These are phyloP conservation scores for Calendula officinalis DNA, from an alignment of 129 eudicot species.

Conservation along the genomic window DNA sequence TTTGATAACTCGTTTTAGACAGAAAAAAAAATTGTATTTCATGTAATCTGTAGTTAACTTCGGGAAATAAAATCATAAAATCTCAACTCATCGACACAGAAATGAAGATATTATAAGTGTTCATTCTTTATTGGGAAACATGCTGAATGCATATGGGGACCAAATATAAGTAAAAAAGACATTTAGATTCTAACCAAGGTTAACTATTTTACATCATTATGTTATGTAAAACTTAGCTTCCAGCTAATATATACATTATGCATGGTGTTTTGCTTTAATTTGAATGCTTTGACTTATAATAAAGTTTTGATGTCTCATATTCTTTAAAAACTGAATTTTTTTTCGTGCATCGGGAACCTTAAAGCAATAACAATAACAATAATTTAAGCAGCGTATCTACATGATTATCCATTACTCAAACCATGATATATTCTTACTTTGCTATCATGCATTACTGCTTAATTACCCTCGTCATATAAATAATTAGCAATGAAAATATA, in stretches of 20 bases:
- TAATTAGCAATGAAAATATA: no score
- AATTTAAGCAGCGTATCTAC: conserved; percentile 20
- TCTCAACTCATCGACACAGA: background rate
- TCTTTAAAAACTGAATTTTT: conserved; percentile 20
- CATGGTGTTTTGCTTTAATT: conserved; percentile 23
- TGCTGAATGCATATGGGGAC: conserved; percentile 21
- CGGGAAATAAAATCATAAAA: background rate
- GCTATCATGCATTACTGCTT: conserved; percentile 4
- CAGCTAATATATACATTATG: conserved; percentile 33
- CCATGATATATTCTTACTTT: conserved; percentile 8
- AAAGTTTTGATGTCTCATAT: conserved; percentile 28
- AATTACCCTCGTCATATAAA: background rate
- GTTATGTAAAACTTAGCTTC: conserved; percentile 25
- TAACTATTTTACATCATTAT: conserved; percentile 26
- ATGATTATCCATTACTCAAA: conserved; percentile 25
- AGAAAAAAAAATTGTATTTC: no score
- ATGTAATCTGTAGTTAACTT: no score
- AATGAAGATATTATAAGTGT: conserved; percentile 16
- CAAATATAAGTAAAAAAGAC: conserved; percentile 21
- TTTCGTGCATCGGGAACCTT: conserved; percentile 41
- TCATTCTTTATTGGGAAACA: conserved; percentile 26
- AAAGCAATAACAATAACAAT: conserved; percentile 35
- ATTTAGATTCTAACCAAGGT: conserved; percentile 9
- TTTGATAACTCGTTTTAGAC: no score
- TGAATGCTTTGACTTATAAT: conserved; percentile 25